phyloP scores from a whole-genome alignment of 2,329 filamentous ascomycete genomes.

The Xylaria arbuscula region DNA sequence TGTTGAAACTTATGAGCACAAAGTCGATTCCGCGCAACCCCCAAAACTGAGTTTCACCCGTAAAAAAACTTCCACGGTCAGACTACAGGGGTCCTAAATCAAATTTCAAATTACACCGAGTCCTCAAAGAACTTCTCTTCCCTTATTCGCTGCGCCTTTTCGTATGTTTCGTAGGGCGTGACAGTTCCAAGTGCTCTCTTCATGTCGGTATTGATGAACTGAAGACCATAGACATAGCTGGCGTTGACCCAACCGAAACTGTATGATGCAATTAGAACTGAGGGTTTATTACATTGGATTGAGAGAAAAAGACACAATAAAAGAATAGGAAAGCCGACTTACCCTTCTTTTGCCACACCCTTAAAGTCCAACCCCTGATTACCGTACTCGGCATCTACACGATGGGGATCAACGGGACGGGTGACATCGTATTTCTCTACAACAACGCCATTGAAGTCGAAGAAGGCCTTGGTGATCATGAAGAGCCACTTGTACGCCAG shows the following conservation, averaged over 20 bases:
- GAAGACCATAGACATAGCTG: conserved; percentile 93
- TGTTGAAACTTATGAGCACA: background rate
- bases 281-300: background rate
- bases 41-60: background rate
- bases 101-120: conserved; percentile 37
- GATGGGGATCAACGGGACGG: conserved; percentile 86
- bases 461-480: conserved; percentile 98
- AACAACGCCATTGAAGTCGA: conserved; percentile 97
- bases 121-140: conserved; percentile 62
- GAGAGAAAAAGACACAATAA: no score
- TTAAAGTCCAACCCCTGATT: conserved; percentile 97
- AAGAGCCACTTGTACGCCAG: conserved; percentile 96
- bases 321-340: conserved; percentile 57
- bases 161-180: conserved; percentile 86
- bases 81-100: background rate
- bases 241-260: conserved; percentile 99
- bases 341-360: conserved; percentile 96
- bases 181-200: conserved; percentile 87
- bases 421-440: conserved; percentile 99
- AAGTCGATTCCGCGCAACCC: conserved; percentile 1
- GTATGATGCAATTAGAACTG: conserved; percentile 32
- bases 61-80: background rate
- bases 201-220: conserved; percentile 90
- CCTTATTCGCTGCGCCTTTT: conserved; percentile 71
- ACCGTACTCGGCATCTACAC: conserved; percentile 95